phyloP scores from a whole-genome alignment of 2,329 filamentous ascomycete genomes.

The Ophiostoma himal-ulmi region DNA sequence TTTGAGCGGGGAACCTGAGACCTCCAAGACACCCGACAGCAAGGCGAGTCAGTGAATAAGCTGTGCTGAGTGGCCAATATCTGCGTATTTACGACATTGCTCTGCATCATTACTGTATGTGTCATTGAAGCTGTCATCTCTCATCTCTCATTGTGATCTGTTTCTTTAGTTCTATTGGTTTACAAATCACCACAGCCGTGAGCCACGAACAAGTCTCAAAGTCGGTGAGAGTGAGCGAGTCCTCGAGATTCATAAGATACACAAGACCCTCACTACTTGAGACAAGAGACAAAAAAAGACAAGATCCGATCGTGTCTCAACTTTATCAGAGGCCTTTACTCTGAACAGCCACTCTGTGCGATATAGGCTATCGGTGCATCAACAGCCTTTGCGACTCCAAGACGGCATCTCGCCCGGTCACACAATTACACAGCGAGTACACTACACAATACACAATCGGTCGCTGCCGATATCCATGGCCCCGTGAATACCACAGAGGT shows the following conservation, averaged over 20 bases:
- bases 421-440: neutral
- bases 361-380: neutral
- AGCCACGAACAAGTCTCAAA: neutral
- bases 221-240: neutral
- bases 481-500: neutral
- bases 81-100: neutral
- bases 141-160: neutral
- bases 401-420: neutral
- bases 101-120: neutral
- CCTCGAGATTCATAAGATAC: neutral
- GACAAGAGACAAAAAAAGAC: neutral
- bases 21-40: neutral
- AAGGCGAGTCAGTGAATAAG: neutral
- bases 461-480: neutral
- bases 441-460: neutral
- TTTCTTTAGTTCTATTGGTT: neutral
- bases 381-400: neutral
- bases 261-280: neutral
- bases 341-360: neutral
- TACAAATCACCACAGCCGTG: neutral
- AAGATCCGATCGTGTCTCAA: neutral
- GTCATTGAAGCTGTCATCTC: neutral
- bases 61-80: neutral
- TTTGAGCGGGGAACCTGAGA: slow-evolving; percentile 5
- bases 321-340: neutral